These are phyloP conservation scores for Lachancea mirantina DNA, from an alignment of 805 yeast genomes.

Conservation along the genomic window DNA sequence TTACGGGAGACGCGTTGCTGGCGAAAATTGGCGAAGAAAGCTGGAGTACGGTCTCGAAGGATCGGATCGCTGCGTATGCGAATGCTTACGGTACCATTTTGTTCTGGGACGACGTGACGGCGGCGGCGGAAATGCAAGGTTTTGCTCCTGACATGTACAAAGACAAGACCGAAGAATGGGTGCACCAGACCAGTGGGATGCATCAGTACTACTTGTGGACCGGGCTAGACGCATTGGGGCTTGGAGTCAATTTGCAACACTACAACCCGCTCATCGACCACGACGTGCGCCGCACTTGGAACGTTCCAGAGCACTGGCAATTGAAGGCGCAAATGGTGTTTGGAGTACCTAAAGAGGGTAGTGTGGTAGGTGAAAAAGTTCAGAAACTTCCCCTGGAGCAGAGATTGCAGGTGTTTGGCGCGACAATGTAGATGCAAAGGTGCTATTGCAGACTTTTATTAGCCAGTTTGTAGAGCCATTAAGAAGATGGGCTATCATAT, in stretches of 20 bases:
- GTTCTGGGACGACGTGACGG: background rate
- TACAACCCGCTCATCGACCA: background rate
- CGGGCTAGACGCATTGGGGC: background rate
- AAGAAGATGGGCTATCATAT: too few relatives aligned
- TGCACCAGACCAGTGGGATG: constrained; percentile 1
- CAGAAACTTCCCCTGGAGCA: background rate
- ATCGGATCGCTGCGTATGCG: background rate
- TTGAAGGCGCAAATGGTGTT: constrained; percentile 1
- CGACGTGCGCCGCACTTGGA: background rate
- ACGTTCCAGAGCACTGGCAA: background rate
- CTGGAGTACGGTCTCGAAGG: background rate
- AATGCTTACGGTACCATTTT: constrained; percentile 1
- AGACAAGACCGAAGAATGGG: background rate
- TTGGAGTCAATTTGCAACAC: background rate
- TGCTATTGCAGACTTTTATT: background rate
- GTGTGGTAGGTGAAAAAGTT: background rate
- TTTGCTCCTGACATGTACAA: constrained; percentile 1
- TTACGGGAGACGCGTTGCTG: background rate
- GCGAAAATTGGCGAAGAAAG: constrained; percentile 1
- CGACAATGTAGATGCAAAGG: background rate
- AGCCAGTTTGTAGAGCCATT: too few relatives aligned
- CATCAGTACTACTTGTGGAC: constrained; percentile 1
- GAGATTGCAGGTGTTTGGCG: background rate
- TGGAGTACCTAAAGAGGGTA: background rate
- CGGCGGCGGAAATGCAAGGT: background rate